Evolutionary conservation across 1,139 yeast species (phyloP).

Genomic region (Taiozyma onychis): DNA sequence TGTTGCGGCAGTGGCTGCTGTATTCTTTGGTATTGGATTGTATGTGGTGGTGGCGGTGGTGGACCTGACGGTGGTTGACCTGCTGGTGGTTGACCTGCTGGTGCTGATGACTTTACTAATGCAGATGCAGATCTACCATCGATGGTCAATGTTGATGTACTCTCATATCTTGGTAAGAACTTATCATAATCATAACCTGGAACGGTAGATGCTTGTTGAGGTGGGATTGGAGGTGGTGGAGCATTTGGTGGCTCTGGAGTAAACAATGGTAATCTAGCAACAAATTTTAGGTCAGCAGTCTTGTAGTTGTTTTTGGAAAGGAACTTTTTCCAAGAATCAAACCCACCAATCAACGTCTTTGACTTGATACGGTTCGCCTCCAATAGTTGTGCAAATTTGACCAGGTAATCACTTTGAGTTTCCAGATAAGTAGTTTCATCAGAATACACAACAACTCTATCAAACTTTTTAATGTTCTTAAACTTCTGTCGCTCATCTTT

Average conservation of each 20-base stretch:
- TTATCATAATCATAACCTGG: not conserved
- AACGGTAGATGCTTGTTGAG: not conserved
- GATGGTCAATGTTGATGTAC: not conserved
- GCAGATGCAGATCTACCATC: not conserved
- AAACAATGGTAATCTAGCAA: constrained; percentile 8
- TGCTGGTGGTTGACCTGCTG: too few relatives aligned
- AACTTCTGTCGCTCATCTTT: constrained; percentile 36
- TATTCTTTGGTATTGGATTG: constrained; percentile 19
- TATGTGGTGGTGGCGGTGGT: constrained; percentile 19
- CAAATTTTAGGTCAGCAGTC: constrained; percentile 10
- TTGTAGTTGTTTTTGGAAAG: constrained; percentile 11
- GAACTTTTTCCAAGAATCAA: constrained; percentile 24
- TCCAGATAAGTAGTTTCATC: constrained; percentile 30
- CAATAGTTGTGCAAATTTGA: constrained; percentile 12
- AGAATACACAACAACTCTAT: constrained; percentile 49
- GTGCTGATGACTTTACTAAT: too few relatives aligned
- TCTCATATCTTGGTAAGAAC: constrained; percentile 1
- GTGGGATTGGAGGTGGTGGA: constrained; percentile 17
- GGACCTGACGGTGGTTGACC: constrained; percentile 9
- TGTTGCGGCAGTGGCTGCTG: constrained; percentile 6
- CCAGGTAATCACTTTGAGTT: constrained; percentile 28
- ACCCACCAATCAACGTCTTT: constrained; percentile 22
- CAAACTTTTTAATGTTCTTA: constrained; percentile 41
- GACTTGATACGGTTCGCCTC: constrained; percentile 8
- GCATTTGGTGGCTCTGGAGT: constrained; percentile 9